Conservation (phyloP, 2,329 filamentous ascomycete genomes). For the Epicoccum sorghinum region DNA sequence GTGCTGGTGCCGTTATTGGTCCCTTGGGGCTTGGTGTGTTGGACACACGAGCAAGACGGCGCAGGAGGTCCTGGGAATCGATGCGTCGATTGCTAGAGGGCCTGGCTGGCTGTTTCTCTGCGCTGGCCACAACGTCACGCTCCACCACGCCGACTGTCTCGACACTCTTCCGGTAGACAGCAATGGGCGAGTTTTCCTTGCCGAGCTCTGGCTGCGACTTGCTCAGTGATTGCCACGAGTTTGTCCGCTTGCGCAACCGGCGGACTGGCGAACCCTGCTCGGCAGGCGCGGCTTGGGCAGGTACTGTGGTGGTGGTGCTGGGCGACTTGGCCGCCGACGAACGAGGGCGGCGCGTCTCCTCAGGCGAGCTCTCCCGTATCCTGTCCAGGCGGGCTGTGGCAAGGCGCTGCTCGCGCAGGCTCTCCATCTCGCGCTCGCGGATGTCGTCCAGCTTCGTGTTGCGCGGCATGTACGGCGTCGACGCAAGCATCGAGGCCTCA, state of each 20-base stretch:
- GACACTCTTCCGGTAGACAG: conserved; percentile 41
- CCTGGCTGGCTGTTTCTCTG: conserved; percentile 30
- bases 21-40: conserved; percentile 55
- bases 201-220: conserved; percentile 37
- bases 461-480: conserved; percentile 54
- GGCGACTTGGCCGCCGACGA: no score
- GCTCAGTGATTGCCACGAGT: conserved; percentile 39
- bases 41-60: conserved; percentile 53
- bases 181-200: conserved; percentile 40
- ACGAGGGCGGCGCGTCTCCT: conserved; percentile 27
- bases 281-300: not conserved
- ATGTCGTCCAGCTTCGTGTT: conserved; percentile 52
- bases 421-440: conserved; percentile 50
- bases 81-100: conserved; percentile 43
- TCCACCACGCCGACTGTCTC: conserved; percentile 43
- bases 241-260: conserved; percentile 30
- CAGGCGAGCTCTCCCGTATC: conserved; percentile 38
- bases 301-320: conserved; percentile 4
- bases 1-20: conserved; percentile 24
- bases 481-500: conserved; percentile 53
- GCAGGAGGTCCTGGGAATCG: conserved; percentile 55
- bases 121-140: conserved; percentile 31
- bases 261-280: conserved; percentile 18
- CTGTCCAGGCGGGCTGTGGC: conserved; percentile 39
- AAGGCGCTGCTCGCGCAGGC: conserved; percentile 42